Evolutionary conservation across 108 stramenopile species (phyloP).

Genomic region (Conticribra weissflogii): DNA sequence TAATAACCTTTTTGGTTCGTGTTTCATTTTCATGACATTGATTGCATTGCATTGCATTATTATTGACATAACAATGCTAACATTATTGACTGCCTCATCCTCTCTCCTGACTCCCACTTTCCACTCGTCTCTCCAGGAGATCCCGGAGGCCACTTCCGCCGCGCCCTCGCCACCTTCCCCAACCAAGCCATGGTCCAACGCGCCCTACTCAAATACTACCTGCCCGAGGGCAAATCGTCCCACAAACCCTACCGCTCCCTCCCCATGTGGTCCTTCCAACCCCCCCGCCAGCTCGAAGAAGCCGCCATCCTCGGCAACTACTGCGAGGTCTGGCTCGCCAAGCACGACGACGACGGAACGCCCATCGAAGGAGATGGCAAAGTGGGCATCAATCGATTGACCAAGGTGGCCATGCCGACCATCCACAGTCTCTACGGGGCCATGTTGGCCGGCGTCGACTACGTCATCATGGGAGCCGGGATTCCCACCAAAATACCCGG

Average conservation of each 20-base stretch:
- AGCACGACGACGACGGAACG: slow-evolving; percentile 55
- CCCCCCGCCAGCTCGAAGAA: slow-evolving; percentile 36
- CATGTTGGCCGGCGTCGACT: slow-evolving; percentile 60
- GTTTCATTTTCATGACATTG: neutral
- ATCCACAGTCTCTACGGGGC: slow-evolving; percentile 53
- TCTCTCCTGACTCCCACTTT: no score
- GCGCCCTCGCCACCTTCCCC: slow-evolving; percentile 52
- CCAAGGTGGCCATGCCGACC: slow-evolving; percentile 56
- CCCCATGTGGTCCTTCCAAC: slow-evolving; percentile 49
- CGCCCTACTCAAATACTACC: slow-evolving; percentile 49
- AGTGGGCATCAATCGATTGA: slow-evolving; percentile 53
- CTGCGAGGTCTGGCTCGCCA: slow-evolving; percentile 60
- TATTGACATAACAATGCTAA: no score
- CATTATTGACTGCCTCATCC: no score
- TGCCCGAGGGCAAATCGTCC: slow-evolving; percentile 47
- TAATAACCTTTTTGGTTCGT: neutral
- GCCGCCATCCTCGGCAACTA: slow-evolving; percentile 51
- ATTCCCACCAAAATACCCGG: slow-evolving; percentile 57
- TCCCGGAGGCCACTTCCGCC: slow-evolving; percentile 44
- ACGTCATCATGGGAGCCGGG: slow-evolving; percentile 62
- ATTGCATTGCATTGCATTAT: neutral
- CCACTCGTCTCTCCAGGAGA: no score
- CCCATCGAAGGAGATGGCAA: slow-evolving; percentile 31
- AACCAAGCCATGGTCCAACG: slow-evolving; percentile 51
- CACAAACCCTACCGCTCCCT: slow-evolving; percentile 44